A percentile compares a stretch with the other conserved stretches of the same genome.
phyloP scores from a whole-genome alignment of 2,329 filamentous ascomycete genomes.

The Thielaviopsis cerberus region DNA sequence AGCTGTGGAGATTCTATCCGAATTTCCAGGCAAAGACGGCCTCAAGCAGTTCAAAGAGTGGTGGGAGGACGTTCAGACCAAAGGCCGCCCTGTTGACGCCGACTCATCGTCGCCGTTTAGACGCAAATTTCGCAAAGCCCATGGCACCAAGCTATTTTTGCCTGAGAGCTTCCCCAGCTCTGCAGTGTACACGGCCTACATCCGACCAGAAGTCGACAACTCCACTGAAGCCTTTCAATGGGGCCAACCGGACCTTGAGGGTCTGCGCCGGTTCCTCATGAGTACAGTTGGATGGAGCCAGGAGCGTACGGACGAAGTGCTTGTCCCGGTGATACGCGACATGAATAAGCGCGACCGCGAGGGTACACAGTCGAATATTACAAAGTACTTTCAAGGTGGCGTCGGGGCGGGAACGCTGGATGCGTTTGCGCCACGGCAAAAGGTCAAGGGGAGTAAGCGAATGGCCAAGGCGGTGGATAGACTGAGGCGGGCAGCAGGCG shows the following conservation, averaged over 20 bases:
- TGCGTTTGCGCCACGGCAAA: conserved; percentile 52
- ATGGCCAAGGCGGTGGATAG: conserved; percentile 58
- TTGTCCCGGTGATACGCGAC: conserved; percentile 85
- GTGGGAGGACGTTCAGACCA: conserved; percentile 63
- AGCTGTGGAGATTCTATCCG: conserved; percentile 80
- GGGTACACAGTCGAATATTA: conserved; percentile 91
- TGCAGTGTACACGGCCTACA: conserved; percentile 66
- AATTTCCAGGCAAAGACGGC: conserved; percentile 48
- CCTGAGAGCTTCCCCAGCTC: conserved; percentile 60
- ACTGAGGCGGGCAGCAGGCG: conserved; percentile 27
- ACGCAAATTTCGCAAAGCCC: conserved; percentile 65
- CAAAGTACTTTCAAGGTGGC: conserved; percentile 65
- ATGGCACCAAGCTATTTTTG: conserved; percentile 71
- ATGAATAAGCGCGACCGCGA: conserved; percentile 80
- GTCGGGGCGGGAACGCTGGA: conserved; percentile 50
- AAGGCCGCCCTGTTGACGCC: conserved; percentile 43
- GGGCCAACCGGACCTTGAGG: conserved; percentile 85
- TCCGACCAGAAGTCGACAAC: conserved; percentile 67
- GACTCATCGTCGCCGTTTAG: conserved; percentile 48
- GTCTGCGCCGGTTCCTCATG: conserved; percentile 70
- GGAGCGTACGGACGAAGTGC: conserved; percentile 83
- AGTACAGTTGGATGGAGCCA: conserved; percentile 79
- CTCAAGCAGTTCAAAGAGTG: conserved; percentile 68
- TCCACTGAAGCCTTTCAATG: conserved; percentile 71
- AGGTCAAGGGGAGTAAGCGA: conserved; percentile 45